Evolutionary conservation across 495 filamentous ascomycete genomes (phyloP).

Genomic region (Neurospora terricola): DNA sequence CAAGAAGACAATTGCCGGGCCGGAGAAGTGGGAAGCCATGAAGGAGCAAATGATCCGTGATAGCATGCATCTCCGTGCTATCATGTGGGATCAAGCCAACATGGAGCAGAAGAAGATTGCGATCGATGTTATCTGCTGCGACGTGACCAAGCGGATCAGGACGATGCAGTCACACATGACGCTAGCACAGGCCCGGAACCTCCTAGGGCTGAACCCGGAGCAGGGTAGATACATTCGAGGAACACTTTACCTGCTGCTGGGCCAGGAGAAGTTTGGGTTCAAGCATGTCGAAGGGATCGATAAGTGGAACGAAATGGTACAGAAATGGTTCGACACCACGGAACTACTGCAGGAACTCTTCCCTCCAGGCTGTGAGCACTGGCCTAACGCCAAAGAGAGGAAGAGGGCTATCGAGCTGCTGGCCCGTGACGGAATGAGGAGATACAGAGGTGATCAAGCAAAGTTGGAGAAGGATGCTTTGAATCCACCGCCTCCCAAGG

Average conservation of each 20-base stretch:
- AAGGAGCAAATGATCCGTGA: conserved; percentile 61
- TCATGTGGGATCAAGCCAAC: conserved; percentile 46
- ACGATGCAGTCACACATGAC: conserved; percentile 52
- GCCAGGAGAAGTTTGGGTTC: conserved; percentile 59
- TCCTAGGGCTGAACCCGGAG: conserved; percentile 61
- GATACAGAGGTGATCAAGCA: conserved; percentile 50
- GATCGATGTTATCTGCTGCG: conserved; percentile 68
- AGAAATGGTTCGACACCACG: conserved; percentile 53
- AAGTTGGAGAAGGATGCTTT: conserved; percentile 32
- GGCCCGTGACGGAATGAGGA: conserved; percentile 64
- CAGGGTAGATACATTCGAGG: conserved; percentile 56
- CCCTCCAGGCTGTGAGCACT: conserved; percentile 33
- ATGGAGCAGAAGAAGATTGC: conserved; percentile 44
- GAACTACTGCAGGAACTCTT: conserved; percentile 48
- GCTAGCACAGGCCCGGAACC: conserved; percentile 62
- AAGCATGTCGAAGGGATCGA: conserved; percentile 62
- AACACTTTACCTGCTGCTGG: conserved; percentile 57
- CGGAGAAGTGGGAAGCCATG: conserved; percentile 61
- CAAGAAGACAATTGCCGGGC: conserved; percentile 64
- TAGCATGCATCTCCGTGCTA: conserved; percentile 51
- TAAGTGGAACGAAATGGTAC: conserved; percentile 61
- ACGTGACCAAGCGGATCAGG: conserved; percentile 73
- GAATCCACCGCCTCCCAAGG: conserved; percentile 13
- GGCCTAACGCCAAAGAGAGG: conserved; percentile 48
- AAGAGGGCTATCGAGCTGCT: conserved; percentile 59